Evolutionary conservation across 441 rosid genomes (phyloP).

Genomic region (Brassica hybrid): DNA sequence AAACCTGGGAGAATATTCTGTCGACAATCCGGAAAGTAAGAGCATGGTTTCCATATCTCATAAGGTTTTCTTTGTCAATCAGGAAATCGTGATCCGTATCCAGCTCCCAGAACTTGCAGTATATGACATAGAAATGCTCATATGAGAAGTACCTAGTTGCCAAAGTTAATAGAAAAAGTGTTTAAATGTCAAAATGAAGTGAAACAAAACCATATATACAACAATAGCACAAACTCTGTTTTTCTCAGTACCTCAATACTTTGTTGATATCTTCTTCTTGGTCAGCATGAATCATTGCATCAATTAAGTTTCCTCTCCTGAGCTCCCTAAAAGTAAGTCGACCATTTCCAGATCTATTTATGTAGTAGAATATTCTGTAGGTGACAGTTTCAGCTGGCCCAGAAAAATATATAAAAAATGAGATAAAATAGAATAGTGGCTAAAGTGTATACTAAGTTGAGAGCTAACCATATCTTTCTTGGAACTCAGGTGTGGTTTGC

Average conservation of each 20-base stretch:
- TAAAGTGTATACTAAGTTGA: neutral
- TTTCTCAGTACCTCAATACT: no score
- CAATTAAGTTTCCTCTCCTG: neutral
- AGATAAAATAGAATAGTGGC: neutral
- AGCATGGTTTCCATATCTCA: constrained; percentile 99
- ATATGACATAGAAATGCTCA: constrained; percentile 98
- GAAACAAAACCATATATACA: neutral
- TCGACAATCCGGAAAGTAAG: constrained; percentile 99
- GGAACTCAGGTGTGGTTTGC: neutral
- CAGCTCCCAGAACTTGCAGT: constrained; percentile 99
- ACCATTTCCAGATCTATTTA: neutral
- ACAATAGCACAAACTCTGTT: neutral
- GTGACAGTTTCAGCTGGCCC: neutral
- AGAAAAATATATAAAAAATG: neutral
- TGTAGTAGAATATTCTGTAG: neutral
- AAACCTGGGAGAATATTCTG: constrained; percentile 98
- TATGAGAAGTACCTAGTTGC: constrained; percentile 51
- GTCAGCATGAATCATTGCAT: neutral
- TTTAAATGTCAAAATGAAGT: no score
- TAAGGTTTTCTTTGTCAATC: constrained; percentile 98
- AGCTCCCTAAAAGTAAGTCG: neutral
- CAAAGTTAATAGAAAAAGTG: neutral
- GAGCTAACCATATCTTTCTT: neutral
- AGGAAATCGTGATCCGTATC: constrained; percentile 97
- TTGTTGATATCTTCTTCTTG: neutral